Evolutionary conservation across 2,329 filamentous ascomycete species (phyloP).

Genomic region (Cercospora sp.): DNA sequence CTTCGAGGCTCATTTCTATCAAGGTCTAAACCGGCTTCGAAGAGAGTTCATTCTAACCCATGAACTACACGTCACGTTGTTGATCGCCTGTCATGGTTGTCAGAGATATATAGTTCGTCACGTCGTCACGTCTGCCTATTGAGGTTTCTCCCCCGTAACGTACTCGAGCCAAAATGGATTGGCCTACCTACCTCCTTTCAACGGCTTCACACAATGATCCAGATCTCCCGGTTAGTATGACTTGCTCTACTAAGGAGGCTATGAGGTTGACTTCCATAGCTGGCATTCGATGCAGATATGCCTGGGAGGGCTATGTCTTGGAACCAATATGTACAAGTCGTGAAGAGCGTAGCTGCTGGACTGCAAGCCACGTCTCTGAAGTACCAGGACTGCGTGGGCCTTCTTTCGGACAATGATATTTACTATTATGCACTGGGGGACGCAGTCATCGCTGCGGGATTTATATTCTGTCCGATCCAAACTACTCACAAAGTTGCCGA

Average conservation of each 20-base stretch:
- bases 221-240: neutral
- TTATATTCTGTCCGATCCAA: conserved; percentile 16
- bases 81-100: neutral
- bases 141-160: neutral
- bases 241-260: neutral
- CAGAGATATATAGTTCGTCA: neutral
- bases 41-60: neutral
- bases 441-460: conserved; percentile 19
- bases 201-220: neutral
- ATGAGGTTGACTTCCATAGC: neutral
- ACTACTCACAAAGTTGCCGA: conserved; percentile 10
- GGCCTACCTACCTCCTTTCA: neutral
- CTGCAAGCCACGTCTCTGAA: conserved; percentile 5
- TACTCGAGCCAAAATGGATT: neutral
- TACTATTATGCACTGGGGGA: conserved; percentile 17
- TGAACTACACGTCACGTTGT: neutral
- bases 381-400: conserved; percentile 16
- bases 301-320: conserved; percentile 3
- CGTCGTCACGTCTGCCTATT: neutral
- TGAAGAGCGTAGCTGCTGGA: conserved; percentile 19
- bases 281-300: neutral
- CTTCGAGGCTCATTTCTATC: neutral
- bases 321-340: conserved; percentile 9
- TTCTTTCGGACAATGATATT: conserved; percentile 20
- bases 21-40: neutral